Evolutionary conservation across 345 rosid genomes (phyloP).

Genomic region (Mallotus nudiflorus): DNA sequence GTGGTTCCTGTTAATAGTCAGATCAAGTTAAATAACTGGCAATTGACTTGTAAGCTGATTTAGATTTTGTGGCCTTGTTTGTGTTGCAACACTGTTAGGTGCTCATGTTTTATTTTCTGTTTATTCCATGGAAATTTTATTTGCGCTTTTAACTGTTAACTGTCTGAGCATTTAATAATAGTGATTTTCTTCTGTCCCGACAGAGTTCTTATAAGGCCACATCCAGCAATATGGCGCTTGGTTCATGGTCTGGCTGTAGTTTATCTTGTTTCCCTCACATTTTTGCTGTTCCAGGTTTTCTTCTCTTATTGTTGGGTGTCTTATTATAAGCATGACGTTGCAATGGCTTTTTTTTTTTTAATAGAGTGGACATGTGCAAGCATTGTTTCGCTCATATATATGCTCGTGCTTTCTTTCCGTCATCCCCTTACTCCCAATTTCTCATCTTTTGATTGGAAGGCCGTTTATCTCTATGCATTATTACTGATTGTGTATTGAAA

Average conservation of each 20-base stretch:
- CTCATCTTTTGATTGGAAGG: no score
- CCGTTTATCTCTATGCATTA: not conserved
- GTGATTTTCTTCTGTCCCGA: slow-evolving; percentile 19
- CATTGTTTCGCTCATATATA: no score
- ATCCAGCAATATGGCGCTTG: slow-evolving; percentile 97
- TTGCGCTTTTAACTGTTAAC: not conserved
- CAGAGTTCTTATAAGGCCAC: slow-evolving; percentile 94
- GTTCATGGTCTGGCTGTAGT: slow-evolving; percentile 98
- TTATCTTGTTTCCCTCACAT: slow-evolving; percentile 88
- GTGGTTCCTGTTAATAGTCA: not conserved
- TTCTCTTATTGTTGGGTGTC: not conserved
- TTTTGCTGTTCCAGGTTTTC: slow-evolving; percentile 94
- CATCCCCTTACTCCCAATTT: no score
- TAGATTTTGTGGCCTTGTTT: not conserved
- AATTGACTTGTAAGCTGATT: not conserved
- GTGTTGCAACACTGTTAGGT: not conserved
- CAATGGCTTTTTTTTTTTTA: not conserved
- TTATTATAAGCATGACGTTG: not conserved
- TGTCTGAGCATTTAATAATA: not conserved
- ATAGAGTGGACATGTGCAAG: not conserved
- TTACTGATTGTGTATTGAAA: slow-evolving; percentile 26
- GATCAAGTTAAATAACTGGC: not conserved
- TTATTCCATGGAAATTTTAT: not conserved
- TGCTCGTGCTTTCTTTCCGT: not conserved
- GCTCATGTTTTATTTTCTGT: not conserved